Evolutionary conservation across 2,329 filamentous ascomycete genomes (phyloP).

Genomic region (Phyllosticta capitalensis): DNA sequence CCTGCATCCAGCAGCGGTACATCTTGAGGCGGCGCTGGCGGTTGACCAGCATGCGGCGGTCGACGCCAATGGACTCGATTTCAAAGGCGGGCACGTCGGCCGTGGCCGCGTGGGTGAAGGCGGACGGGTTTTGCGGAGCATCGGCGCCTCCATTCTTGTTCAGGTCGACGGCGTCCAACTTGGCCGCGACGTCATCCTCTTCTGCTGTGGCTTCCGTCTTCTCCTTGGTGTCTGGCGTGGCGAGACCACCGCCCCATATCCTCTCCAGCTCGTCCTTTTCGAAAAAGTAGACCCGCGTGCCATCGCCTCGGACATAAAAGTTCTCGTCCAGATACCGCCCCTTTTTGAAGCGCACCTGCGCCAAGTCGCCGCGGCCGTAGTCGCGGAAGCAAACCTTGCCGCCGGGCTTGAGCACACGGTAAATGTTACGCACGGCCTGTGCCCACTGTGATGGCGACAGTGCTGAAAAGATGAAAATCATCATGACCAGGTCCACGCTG

Average conservation of each 20-base stretch:
- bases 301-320: slow-evolving; percentile 92
- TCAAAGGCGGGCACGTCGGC: slow-evolving; percentile 44
- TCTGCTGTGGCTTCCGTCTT: neutral
- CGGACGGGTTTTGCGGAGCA: neutral
- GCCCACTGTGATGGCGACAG: slow-evolving; percentile 78
- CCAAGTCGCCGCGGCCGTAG: slow-evolving; percentile 89
- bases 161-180: slow-evolving; percentile 13
- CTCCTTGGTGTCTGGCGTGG: neutral
- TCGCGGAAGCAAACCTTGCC: slow-evolving; percentile 93
- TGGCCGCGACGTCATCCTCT: slow-evolving; percentile 16
- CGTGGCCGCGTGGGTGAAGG: slow-evolving; percentile 2
- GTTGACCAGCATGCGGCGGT: slow-evolving; percentile 86
- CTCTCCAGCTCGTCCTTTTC: slow-evolving; percentile 69
- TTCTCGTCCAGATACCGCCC: slow-evolving; percentile 90
- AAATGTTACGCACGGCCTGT: slow-evolving; percentile 70
- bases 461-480: slow-evolving; percentile 97
- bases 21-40: slow-evolving; percentile 86
- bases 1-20: slow-evolving; percentile 96
- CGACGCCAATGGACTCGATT: slow-evolving; percentile 68
- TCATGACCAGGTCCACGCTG: slow-evolving; percentile 82
- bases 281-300: slow-evolving; percentile 96
- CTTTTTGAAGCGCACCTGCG: slow-evolving; percentile 95
- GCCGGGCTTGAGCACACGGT: slow-evolving; percentile 76
- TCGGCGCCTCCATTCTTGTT: neutral
- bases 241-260: slow-evolving; percentile 58